Evolutionary conservation across 768 basidiomycete species (phyloP).

Genomic region (Collybia sp.): DNA sequence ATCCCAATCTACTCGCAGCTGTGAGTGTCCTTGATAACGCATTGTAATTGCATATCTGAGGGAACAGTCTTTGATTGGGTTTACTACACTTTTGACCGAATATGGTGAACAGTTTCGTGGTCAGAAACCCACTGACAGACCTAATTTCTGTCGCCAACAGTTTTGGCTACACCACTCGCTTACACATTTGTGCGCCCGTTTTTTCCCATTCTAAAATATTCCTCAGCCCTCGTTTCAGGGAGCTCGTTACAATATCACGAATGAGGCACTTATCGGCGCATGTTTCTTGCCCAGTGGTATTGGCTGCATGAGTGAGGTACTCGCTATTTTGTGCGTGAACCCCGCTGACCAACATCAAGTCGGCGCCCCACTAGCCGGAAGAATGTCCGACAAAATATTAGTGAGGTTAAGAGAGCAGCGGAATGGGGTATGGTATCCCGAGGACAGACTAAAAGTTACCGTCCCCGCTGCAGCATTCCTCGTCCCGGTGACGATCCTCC

Average conservation of each 20-base stretch:
- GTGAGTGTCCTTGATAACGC: neutral
- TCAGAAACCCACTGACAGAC: too few relatives aligned
- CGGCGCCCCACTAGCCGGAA: conserved; percentile 43
- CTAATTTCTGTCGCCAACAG: conserved; percentile 2
- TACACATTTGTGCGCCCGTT: conserved; percentile 41
- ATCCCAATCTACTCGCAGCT: neutral
- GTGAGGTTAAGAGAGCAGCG: conserved; percentile 12
- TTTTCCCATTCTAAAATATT: neutral
- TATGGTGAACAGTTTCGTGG: conserved; percentile 23
- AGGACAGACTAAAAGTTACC: conserved; percentile 14
- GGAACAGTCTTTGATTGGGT: conserved; percentile 3
- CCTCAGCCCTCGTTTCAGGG: conserved; percentile 25
- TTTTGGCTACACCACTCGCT: conserved; percentile 39
- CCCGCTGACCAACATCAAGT: conserved; percentile 18
- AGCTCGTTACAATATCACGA: conserved; percentile 32
- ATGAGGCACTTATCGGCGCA: conserved; percentile 36
- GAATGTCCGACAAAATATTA: conserved; percentile 37
- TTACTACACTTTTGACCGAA: conserved; percentile 29
- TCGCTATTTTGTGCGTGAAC: neutral
- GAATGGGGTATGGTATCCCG: neutral
- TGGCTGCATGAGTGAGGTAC: conserved; percentile 32
- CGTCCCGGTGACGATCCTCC: conserved; percentile 38
- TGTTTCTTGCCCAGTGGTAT: conserved; percentile 36
- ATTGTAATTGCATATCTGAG: neutral
- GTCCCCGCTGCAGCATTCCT: conserved; percentile 31